These are phyloP conservation scores for Solanum aculeatissimum DNA, from an alignment of 305 asterid species.

Conservation along the genomic window DNA sequence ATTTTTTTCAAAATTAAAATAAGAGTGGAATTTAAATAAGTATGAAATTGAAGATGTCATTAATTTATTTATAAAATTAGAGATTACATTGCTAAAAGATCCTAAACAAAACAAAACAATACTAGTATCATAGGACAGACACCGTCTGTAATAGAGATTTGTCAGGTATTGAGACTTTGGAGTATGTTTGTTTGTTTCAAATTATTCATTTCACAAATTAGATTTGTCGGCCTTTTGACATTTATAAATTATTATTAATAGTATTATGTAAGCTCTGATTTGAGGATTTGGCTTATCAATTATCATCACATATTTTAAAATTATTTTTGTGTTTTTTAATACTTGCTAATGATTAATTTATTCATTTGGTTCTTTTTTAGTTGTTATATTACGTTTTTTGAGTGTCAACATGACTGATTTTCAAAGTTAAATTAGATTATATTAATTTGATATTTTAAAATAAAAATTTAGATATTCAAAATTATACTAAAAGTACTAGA, in stretches of 20 bases:
- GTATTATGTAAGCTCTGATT: neutral
- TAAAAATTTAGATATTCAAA: too few relatives aligned
- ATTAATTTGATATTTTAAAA: too few relatives aligned
- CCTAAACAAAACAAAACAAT: neutral
- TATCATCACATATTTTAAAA: neutral
- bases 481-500: too few relatives aligned
- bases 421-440: too few relatives aligned
- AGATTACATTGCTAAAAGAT: neutral
- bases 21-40: neutral
- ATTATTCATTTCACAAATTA: neutral
- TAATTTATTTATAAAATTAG: neutral
- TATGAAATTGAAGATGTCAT: neutral
- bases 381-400: too few relatives aligned
- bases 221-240: neutral
- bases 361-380: too few relatives aligned
- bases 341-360: neutral
- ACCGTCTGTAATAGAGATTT: neutral
- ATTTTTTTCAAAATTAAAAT: too few relatives aligned
- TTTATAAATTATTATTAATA: neutral
- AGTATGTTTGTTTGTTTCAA: neutral
- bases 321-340: neutral
- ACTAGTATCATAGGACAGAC: neutral
- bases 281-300: neutral
- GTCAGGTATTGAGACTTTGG: neutral
- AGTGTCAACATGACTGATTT: too few relatives aligned